A percentile compares a stretch with the other conserved stretches of the same genome.
Evolutionary conservation across 2,329 filamentous ascomycete genomes (phyloP).

Genomic region (Fusarium incarnatum): DNA sequence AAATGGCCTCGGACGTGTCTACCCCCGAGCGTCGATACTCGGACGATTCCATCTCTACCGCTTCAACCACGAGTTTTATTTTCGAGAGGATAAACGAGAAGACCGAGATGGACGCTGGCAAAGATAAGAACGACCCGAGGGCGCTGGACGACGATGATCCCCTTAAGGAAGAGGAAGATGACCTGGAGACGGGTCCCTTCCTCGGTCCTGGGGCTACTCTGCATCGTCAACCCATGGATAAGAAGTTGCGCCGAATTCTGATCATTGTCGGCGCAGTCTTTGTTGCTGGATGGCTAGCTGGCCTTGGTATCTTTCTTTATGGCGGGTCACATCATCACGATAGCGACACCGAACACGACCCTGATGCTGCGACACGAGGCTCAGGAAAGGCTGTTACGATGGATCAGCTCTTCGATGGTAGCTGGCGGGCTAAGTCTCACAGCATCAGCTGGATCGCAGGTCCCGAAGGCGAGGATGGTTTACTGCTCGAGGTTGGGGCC

Average conservation of each 20-base stretch:
- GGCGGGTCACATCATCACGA: conserved; percentile 74
- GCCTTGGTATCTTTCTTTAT: conserved; percentile 74
- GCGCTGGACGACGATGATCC: conserved; percentile 60
- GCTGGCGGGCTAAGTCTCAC: conserved; percentile 73
- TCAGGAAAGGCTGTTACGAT: conserved; percentile 79
- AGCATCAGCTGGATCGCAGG: conserved; percentile 82
- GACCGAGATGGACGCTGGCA: conserved; percentile 50
- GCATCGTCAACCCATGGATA: conserved; percentile 70
- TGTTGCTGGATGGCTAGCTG: conserved; percentile 74
- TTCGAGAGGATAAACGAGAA: conserved; percentile 79
- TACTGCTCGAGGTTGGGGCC: conserved; percentile 79
- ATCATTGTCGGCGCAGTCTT: conserved; percentile 72
- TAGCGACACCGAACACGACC: conserved; percentile 73
- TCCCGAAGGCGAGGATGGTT: conserved; percentile 81
- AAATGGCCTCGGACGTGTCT: conserved; percentile 38
- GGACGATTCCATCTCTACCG: conserved; percentile 74
- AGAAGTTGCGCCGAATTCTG: conserved; percentile 70
- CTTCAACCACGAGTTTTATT: conserved; percentile 85
- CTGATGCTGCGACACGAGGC: conserved; percentile 71
- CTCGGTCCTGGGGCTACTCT: conserved; percentile 54
- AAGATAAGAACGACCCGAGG: conserved; percentile 48
- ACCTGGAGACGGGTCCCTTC: conserved; percentile 66
- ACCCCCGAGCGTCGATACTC: conserved; percentile 52
- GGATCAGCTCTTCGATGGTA: conserved; percentile 74
- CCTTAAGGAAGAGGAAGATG: conserved; percentile 51